These are phyloP conservation scores for Hypomyces rosellus DNA, from an alignment of 2,329 filamentous ascomycete species.

Conservation along the genomic window DNA sequence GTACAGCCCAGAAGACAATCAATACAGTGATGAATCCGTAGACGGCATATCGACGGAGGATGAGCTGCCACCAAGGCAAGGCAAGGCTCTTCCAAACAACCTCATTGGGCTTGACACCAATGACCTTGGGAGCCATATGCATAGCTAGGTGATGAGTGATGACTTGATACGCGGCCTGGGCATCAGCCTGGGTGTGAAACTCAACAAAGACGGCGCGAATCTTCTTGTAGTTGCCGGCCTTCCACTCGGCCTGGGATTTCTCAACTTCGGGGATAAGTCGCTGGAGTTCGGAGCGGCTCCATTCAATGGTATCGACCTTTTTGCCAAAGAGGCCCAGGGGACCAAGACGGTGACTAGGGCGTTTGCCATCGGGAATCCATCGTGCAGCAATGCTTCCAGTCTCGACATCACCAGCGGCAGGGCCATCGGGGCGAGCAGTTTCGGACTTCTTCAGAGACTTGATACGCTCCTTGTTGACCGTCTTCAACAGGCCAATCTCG, in stretches of 20 bases:
- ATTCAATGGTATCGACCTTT: slow-evolving; percentile 80
- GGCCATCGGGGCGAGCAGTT: slow-evolving; percentile 12
- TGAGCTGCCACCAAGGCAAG: slow-evolving; percentile 64
- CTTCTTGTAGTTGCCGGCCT: slow-evolving; percentile 55
- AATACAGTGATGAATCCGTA: slow-evolving; percentile 61
- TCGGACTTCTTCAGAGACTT: slow-evolving; percentile 30
- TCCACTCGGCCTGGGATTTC: slow-evolving; percentile 56
- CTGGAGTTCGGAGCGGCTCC: slow-evolving; percentile 55
- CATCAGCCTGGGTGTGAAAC: slow-evolving; percentile 74
- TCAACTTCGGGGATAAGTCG: slow-evolving; percentile 60
- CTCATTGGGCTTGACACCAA: slow-evolving; percentile 73
- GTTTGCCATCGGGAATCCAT: slow-evolving; percentile 61
- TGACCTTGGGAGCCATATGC: slow-evolving; percentile 79
- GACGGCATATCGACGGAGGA: slow-evolving; percentile 60
- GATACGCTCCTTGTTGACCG: slow-evolving; percentile 36
- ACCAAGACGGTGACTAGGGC: slow-evolving; percentile 63
- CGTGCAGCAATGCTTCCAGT: slow-evolving; percentile 58
- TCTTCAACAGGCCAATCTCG: slow-evolving; percentile 73
- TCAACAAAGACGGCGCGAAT: slow-evolving; percentile 85
- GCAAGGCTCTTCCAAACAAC: slow-evolving; percentile 79
- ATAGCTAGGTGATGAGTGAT: slow-evolving; percentile 74
- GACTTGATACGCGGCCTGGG: slow-evolving; percentile 78
- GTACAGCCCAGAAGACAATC: slow-evolving; percentile 79
- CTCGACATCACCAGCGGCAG: slow-evolving; percentile 51
- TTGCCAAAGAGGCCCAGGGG: slow-evolving; percentile 57